Evolutionary conservation across 441 rosid species (phyloP), one percentile per base, ranked within the genome.

Genomic region (Bruguiera hainesii): DNA sequence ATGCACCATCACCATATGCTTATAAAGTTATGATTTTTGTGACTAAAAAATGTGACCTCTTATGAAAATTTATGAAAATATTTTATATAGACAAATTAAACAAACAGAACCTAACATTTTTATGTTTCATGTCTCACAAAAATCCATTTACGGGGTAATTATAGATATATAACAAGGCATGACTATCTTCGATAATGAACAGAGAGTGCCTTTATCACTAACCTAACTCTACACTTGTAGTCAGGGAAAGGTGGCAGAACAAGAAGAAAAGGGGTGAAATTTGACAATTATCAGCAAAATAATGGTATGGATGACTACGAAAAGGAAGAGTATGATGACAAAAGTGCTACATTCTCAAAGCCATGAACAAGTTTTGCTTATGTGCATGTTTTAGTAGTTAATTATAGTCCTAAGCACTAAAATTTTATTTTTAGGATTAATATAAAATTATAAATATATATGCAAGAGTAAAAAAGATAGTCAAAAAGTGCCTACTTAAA

Each of bases 351-450:
- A 80, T 31, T 66, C 85, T 77, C 82, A 91, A 80, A 18, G 97
- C 97, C 97, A 91, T 91, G 87, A 91, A 91, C 71, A 70, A 77
- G 75, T 91, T 91, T 81, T 89, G 94, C 77, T 87, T 91, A 19
- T 93, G 89, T 56, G 96, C 92, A 81, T 86, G 90, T 68, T 89
- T 93, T 2, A 96, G 97, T 53, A 89, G 25, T 35, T 5, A 75
- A 62, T 30, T 31, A 49, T 58, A 42, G 31, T 31, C 61, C 7
- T 52, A 20, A 55, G 35, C 30, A 39, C 31, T 5, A 18, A 71
- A 50, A 16, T 33, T 74, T 60, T 16, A 53, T 23, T 60, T 73
- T 29, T 26, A 26, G 39, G 25, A 59, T 28, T 49, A 29, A 2
- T 7, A 1, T 7, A 62, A 18, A 56, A 28, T 64, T 37, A 4